Base-by-base conservation (phyloP, 768 basidiomycete genomes). In the Naganishia vishniacii region DNA sequence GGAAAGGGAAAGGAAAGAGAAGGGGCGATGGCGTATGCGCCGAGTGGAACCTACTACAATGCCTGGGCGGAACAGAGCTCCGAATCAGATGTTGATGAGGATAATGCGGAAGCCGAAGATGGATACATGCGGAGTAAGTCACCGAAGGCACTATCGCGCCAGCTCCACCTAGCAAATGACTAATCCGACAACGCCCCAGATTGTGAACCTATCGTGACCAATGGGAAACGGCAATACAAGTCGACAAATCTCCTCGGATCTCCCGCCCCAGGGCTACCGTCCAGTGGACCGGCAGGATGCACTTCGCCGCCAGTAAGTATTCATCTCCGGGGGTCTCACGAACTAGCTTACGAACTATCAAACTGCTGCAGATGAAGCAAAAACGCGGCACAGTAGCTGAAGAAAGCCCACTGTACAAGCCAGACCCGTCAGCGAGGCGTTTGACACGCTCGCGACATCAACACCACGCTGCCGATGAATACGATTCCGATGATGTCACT, bases 91-190 rank as follows among this genome's bases (percentile, higher is more conserved):
- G 15, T 23, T 9, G 53, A 56, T 26, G 53, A 56, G 7, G 53
- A 56, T 23, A 34, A 56, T n/a, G 53, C 53, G 25, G 11, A 37
- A 23, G 20, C 32, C 15, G 28, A 3, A 37, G 53, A 56, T 41
- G 53, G 53, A 8, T 56, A 56, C 34, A 56, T 56, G 53, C 28
- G 53, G n/a, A 56, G 53, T 56, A 18, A 40, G 53, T 56, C 4
- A 11, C 8, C 37, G 16, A 40, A 8, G 37, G 37, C 8, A 16
- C 8, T 8, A 8, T 40, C 37, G 37, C 37, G 8, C 37, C 8
- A 8, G 37, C 37, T 40, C 16, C 37, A n/a, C n/a, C n/a, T n/a
- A n/a, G n/a, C n/a, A n/a, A n/a, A n/a, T n/a, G n/a, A n/a, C n/a
- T n/a, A n/a, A n/a, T n/a, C n/a, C n/a, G n/a, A n/a, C n/a, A n/a